A percentile compares a stretch with the other conserved stretches of the same genome.
These are phyloP conservation scores for Solanum ossicruentum DNA, from an alignment of 257 asterid species.

Conservation along the genomic window DNA sequence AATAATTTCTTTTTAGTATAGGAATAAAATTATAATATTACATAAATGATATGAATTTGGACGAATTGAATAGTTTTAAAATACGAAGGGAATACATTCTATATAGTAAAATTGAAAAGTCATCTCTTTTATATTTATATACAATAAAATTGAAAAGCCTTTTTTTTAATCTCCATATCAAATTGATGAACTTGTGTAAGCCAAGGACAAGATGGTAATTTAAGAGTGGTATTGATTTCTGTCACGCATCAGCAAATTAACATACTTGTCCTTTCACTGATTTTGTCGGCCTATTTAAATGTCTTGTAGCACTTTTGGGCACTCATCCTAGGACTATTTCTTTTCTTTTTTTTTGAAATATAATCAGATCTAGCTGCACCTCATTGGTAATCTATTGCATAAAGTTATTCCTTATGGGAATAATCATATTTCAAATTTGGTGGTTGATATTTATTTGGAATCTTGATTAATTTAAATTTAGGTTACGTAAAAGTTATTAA, in stretches of 20 bases:
- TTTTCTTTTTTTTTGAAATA: neutral
- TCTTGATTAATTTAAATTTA: too few relatives aligned
- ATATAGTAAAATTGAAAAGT: too few relatives aligned
- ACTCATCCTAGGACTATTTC: neutral
- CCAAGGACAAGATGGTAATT: neutral
- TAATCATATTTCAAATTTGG: neutral
- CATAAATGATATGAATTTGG: too few relatives aligned
- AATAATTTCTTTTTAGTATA: too few relatives aligned
- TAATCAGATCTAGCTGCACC: neutral
- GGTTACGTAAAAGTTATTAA: rapidly evolving
- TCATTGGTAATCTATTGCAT: neutral
- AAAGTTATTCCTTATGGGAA: constrained; percentile 3
- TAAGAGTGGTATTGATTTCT: neutral
- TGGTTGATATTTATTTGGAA: too few relatives aligned
- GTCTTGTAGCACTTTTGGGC: constrained; percentile 7
- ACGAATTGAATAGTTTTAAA: too few relatives aligned
- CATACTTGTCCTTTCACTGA: neutral
- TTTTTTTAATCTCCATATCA: too few relatives aligned
- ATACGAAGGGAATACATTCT: too few relatives aligned
- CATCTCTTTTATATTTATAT: too few relatives aligned
- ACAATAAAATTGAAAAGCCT: too few relatives aligned
- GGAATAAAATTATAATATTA: too few relatives aligned
- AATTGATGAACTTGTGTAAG: neutral
- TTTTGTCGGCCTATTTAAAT: neutral
- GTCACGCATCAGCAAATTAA: neutral